Conservation (phyloP, 2,329 filamentous ascomycete genomes). For the Cladophialophora chaetospira region DNA sequence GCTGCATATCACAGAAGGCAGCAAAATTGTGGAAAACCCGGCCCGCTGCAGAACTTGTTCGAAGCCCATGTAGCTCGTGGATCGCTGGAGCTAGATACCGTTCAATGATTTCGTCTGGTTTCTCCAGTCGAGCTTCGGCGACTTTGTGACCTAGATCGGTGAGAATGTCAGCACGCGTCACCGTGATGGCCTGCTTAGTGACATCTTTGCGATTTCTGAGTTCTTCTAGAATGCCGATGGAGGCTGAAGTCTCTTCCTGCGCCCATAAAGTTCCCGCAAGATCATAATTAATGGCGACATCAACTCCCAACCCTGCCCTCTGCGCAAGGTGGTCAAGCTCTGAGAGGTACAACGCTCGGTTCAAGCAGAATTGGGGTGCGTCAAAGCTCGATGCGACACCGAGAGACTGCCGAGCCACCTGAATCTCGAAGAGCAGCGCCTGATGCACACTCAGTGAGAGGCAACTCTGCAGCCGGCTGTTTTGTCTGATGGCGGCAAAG, state of each 20-base stretch:
- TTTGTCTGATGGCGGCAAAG: slow-evolving; percentile 75
- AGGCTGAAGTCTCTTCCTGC: slow-evolving; percentile 83
- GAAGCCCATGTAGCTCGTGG: slow-evolving; percentile 71
- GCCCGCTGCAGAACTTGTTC: slow-evolving; percentile 72
- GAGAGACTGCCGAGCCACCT: slow-evolving; percentile 74
- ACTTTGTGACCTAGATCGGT: slow-evolving; percentile 87
- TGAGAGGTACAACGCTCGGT: slow-evolving; percentile 79
- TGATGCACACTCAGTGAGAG: slow-evolving; percentile 64
- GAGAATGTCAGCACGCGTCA: slow-evolving; percentile 76
- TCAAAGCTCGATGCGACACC: slow-evolving; percentile 76
- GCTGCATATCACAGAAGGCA: slow-evolving; percentile 88
- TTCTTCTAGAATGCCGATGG: slow-evolving; percentile 82
- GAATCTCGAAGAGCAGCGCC: slow-evolving; percentile 71
- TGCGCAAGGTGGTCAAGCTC: slow-evolving; percentile 72
- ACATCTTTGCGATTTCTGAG: slow-evolving; percentile 65
- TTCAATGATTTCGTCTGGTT: slow-evolving; percentile 84
- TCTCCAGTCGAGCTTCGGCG: slow-evolving; percentile 85
- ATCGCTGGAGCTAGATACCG: slow-evolving; percentile 84
- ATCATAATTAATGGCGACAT: slow-evolving; percentile 76
- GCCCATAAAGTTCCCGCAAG: slow-evolving; percentile 91
- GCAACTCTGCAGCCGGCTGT: slow-evolving; percentile 62
- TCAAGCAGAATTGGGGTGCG: slow-evolving; percentile 81
- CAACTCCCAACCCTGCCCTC: slow-evolving; percentile 71
- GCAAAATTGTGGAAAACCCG: slow-evolving; percentile 95
- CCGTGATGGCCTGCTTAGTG: slow-evolving; percentile 68